phyloP scores from a whole-genome alignment of 2,329 filamentous ascomycete species.

The Metarhizium rileyi region DNA sequence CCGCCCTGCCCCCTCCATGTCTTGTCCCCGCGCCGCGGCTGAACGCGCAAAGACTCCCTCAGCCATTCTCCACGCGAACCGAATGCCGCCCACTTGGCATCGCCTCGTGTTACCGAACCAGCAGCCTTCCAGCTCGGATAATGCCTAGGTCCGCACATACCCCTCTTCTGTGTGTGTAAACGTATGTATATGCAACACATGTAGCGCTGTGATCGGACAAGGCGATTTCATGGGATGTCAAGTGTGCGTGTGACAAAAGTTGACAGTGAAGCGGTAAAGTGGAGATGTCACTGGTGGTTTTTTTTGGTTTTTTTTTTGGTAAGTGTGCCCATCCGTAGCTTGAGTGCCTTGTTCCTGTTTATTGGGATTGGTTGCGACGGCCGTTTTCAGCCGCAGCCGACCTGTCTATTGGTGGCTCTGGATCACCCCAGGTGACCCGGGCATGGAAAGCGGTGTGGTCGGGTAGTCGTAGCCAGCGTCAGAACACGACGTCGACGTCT shows the following conservation, averaged over 20 bases:
- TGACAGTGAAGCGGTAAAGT: not conserved
- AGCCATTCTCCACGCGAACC: slow-evolving; percentile 3
- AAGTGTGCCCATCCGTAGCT: not conserved
- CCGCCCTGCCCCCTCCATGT: not conserved
- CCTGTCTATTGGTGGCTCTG: slow-evolving; percentile 10
- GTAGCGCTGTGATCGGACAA: not conserved
- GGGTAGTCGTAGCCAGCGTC: slow-evolving; percentile 56
- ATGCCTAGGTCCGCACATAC: not conserved
- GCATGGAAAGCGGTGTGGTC: slow-evolving; percentile 64
- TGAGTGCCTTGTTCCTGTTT: not conserved
- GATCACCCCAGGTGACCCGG: slow-evolving; percentile 51
- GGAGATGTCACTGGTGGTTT: not conserved
- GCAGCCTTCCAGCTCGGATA: not conserved
- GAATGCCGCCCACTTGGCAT: not conserved
- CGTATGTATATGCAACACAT: not conserved
- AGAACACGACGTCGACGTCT: slow-evolving; percentile 54
- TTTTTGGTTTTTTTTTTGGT: not conserved
- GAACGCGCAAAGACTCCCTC: slow-evolving; percentile 3
- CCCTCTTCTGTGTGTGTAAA: too few relatives aligned
- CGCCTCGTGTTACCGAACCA: not conserved
- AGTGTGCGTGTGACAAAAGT: slow-evolving; percentile 1
- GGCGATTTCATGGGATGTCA: not conserved
- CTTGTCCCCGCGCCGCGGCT: slow-evolving; percentile 5
- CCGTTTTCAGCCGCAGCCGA: not conserved
- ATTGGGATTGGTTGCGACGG: not conserved